Evolutionary conservation across 495 filamentous ascomycete species (phyloP).

Genomic region (Copromyces sp.): DNA sequence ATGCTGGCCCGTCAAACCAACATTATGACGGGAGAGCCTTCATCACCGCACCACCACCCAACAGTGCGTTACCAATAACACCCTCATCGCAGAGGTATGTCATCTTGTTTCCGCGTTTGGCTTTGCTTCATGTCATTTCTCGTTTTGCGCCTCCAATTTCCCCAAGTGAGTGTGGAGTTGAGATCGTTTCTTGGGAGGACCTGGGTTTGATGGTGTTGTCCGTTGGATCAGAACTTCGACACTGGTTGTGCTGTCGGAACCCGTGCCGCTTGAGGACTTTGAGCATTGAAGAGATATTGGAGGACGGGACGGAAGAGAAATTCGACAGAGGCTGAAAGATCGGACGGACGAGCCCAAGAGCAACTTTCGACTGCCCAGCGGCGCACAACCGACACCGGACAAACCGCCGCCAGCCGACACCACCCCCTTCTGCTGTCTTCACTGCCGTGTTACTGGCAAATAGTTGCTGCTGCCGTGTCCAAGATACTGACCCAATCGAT

Average conservation of each 20-base stretch:
- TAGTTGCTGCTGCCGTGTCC: conserved; percentile 21
- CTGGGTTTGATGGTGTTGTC: background rate
- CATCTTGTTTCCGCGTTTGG: background rate
- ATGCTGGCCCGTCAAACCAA: conserved; percentile 27
- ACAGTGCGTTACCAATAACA: conserved; percentile 15
- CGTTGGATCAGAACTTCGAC: conserved; percentile 1
- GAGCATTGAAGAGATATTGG: background rate
- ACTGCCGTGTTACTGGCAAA: conserved; percentile 26
- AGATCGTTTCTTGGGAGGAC: background rate
- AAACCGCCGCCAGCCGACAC: conserved; percentile 8
- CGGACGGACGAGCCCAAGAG: background rate
- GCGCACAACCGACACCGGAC: conserved; percentile 3
- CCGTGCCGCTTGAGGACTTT: background rate
- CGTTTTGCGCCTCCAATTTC: background rate
- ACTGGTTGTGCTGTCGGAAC: background rate
- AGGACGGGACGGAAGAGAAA: background rate
- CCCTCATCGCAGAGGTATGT: conserved; percentile 10
- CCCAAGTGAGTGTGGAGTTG: conserved; percentile 1
- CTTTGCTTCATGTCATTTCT: background rate
- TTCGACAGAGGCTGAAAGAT: conserved; percentile 1
- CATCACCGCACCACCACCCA: conserved; percentile 11
- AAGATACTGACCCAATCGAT: conserved; percentile 26
- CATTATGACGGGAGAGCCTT: conserved; percentile 13
- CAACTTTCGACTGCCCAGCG: background rate
- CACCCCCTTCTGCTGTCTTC: conserved; percentile 12